Conservation (phyloP, 176 grass and related monocot species). For the Raddia distichophylla region DNA sequence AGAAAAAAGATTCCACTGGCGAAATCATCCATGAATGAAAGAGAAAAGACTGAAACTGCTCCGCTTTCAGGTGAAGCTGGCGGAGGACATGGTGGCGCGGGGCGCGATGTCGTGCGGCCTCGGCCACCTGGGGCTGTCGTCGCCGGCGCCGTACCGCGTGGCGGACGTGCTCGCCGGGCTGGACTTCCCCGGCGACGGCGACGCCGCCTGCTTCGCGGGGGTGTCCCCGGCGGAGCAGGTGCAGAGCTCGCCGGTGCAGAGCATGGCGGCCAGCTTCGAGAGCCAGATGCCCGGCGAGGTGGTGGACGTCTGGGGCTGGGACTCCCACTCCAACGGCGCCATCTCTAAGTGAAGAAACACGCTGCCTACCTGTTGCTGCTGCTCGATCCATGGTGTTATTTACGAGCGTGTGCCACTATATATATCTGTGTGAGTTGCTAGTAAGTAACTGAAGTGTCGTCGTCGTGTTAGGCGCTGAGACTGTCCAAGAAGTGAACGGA, state of each 20-base stretch:
- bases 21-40: background rate
- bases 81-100: conserved; percentile 75
- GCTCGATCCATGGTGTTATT: background rate
- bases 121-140: conserved; percentile 42
- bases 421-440: background rate
- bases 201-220: conserved; percentile 55
- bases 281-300: conserved; percentile 42
- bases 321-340: conserved; percentile 45
- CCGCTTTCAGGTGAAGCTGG: conserved; percentile 77
- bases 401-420: background rate
- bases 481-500: conserved; percentile 39
- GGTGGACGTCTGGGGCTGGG: conserved; percentile 55
- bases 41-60: background rate
- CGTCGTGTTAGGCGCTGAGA: conserved; percentile 27
- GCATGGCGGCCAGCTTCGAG: conserved; percentile 47
- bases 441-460: background rate
- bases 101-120: conserved; percentile 69
- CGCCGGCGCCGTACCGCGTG: conserved; percentile 40
- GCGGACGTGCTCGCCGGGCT: conserved; percentile 55
- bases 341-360: conserved; percentile 53
- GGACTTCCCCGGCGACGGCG: conserved; percentile 61
- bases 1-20: background rate
- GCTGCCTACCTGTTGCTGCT: background rate
- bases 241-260: conserved; percentile 63
- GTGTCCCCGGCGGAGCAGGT: conserved; percentile 67